Conservation (phyloP, 768 basidiomycete genomes). For the Scleroderma citrinum region DNA sequence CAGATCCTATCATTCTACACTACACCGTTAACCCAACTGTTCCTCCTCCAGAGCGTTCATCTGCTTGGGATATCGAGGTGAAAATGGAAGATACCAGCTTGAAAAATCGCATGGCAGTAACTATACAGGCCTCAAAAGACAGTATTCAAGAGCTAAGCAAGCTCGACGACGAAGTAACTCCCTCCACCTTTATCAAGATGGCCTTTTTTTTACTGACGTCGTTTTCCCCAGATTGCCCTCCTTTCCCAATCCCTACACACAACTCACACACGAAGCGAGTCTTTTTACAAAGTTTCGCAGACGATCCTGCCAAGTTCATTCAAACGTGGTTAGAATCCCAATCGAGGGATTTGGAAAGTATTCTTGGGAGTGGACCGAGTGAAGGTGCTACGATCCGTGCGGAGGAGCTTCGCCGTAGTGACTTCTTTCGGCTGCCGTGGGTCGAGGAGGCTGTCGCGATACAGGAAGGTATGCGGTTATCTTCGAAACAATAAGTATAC, state of each 20-base stretch:
- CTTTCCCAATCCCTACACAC: constrained; percentile 78
- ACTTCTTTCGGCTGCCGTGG: constrained; percentile 91
- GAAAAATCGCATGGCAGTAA: constrained; percentile 72
- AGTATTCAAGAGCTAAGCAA: constrained; percentile 59
- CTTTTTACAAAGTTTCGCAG: constrained; percentile 78
- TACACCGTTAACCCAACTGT: constrained; percentile 63
- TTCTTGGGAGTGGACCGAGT: constrained; percentile 82
- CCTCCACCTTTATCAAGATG: background rate
- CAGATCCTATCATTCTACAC: constrained; percentile 77
- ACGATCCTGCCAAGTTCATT: constrained; percentile 74
- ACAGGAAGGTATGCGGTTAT: constrained; percentile 73
- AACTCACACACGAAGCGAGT: constrained; percentile 83
- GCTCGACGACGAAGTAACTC: constrained; percentile 83
- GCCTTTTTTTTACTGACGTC: constrained; percentile 11
- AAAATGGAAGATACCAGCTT: constrained; percentile 76
- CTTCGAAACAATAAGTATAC: constrained; percentile 36
- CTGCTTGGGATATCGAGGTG: constrained; percentile 84
- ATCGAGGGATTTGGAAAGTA: constrained; percentile 82
- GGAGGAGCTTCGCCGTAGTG: constrained; percentile 82
- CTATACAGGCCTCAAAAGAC: constrained; percentile 64
- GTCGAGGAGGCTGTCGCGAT: constrained; percentile 84
- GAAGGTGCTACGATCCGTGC: constrained; percentile 77
- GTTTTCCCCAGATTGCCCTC: constrained; percentile 58
- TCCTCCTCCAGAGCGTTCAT: constrained; percentile 61
- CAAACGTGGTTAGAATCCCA: constrained; percentile 91